These are phyloP conservation scores for Kockovaella imperatae DNA, from an alignment of 768 basidiomycete species.

Conservation along the genomic window DNA sequence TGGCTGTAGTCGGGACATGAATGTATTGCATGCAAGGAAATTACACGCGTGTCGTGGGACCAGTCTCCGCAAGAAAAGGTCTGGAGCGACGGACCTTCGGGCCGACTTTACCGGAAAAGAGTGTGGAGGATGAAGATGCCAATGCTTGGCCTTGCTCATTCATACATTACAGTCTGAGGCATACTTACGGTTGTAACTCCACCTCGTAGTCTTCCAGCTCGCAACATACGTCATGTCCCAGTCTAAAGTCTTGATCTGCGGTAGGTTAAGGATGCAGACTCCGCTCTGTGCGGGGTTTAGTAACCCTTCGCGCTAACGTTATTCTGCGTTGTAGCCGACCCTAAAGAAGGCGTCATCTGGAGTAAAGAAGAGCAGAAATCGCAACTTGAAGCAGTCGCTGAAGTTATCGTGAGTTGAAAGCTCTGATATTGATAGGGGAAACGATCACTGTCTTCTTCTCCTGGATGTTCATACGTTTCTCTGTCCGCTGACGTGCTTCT, in stretches of 20 bases:
- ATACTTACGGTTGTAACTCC: too few relatives aligned
- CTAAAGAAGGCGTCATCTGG: slow-evolving; percentile 58
- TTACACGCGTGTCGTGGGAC: too few relatives aligned
- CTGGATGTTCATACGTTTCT: not conserved
- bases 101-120: too few relatives aligned
- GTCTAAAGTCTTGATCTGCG: slow-evolving; percentile 42
- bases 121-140: too few relatives aligned
- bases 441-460: not conserved
- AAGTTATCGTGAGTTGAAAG: slow-evolving; percentile 60
- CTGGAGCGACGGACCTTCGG: too few relatives aligned
- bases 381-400: slow-evolving; percentile 61
- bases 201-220: too few relatives aligned
- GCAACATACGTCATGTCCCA: slow-evolving; percentile 35
- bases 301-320: not conserved
- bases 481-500: not conserved
- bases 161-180: too few relatives aligned
- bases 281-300: not conserved
- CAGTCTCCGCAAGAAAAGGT: too few relatives aligned
- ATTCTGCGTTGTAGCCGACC: slow-evolving; percentile 20
- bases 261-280: too few relatives aligned
- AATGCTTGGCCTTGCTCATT: too few relatives aligned
- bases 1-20: too few relatives aligned
- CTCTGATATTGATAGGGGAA: not conserved
- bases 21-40: too few relatives aligned
- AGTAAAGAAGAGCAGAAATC: slow-evolving; percentile 64